A percentile compares a stretch with the other conserved stretches of the same genome.
These are phyloP conservation scores for Chalaropsis ovoidea DNA, from an alignment of 2,329 filamentous ascomycete genomes.

Conservation along the genomic window DNA sequence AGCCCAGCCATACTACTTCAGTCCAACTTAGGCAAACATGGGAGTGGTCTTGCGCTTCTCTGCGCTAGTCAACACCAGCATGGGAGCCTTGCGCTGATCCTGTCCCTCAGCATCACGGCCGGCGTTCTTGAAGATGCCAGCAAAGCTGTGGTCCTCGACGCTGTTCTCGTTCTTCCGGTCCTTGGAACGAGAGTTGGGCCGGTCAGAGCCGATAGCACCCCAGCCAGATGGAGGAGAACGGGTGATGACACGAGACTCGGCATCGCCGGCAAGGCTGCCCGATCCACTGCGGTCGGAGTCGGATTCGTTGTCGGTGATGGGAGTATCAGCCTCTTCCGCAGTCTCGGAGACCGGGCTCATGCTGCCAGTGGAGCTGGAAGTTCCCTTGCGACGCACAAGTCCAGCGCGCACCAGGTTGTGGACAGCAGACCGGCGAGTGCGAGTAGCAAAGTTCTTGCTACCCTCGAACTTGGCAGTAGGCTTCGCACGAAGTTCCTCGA, in stretches of 20 bases:
- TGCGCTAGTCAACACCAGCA: constrained; percentile 76
- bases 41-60: constrained; percentile 67
- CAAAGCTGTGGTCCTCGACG: constrained; percentile 51
- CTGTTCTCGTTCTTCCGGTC: constrained; percentile 47
- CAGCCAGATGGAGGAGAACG: constrained; percentile 57
- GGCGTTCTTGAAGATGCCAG: constrained; percentile 54
- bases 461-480: constrained; percentile 90
- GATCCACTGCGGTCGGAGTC: constrained; percentile 63
- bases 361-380: constrained; percentile 60
- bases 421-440: constrained; percentile 83
- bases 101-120: constrained; percentile 44
- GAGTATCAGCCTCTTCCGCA: constrained; percentile 55
- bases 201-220: constrained; percentile 79
- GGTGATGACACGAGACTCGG: constrained; percentile 59
- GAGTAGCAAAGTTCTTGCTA: constrained; percentile 93
- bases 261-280: constrained; percentile 68
- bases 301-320: constrained; percentile 63
- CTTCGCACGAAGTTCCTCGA: constrained; percentile 82
- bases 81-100: constrained; percentile 68
- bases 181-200: constrained; percentile 51
- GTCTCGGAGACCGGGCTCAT: constrained; percentile 85
- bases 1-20: constrained; percentile 1
- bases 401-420: constrained; percentile 86
- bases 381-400: constrained; percentile 70
- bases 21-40: constrained; percentile 10